Conservation (phyloP, 2,329 filamentous ascomycete genomes). For the Fusarium incarnatum region DNA sequence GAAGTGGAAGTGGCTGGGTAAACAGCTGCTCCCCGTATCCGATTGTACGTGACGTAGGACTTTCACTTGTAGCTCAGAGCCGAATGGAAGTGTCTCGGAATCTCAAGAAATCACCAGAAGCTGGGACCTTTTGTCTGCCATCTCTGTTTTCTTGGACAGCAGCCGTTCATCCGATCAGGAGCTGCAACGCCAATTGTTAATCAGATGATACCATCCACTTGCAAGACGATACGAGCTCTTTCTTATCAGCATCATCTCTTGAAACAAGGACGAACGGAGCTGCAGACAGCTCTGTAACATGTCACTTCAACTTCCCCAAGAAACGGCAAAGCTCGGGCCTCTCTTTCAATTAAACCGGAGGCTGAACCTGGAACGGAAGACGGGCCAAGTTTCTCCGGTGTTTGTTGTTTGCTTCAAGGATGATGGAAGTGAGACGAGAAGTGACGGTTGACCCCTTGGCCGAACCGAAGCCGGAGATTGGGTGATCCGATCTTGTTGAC, state of each 20-base stretch:
- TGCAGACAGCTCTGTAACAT: slow-evolving; percentile 31
- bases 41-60: slow-evolving; percentile 36
- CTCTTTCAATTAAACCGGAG: not conserved
- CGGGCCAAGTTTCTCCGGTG: slow-evolving; percentile 35
- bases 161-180: not conserved
- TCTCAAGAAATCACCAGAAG: slow-evolving; percentile 2
- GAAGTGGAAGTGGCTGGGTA: slow-evolving; percentile 32
- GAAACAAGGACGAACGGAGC: slow-evolving; percentile 35
- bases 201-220: not conserved
- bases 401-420: slow-evolving; percentile 13
- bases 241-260: slow-evolving; percentile 5
- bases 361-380: slow-evolving; percentile 8
- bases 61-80: slow-evolving; percentile 9
- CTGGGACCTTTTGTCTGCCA: slow-evolving; percentile 16
- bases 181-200: not conserved
- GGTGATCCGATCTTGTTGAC: not conserved
- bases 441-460: not conserved
- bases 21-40: slow-evolving; percentile 18
- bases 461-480: slow-evolving; percentile 22
- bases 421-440: slow-evolving; percentile 17
- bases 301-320: slow-evolving; percentile 28
- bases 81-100: slow-evolving; percentile 18
- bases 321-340: slow-evolving; percentile 25
- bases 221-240: slow-evolving; percentile 10
- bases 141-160: not conserved